Evolutionary conservation across 345 rosid genomes (phyloP).

Genomic region (Barbarea vulgaris): DNA sequence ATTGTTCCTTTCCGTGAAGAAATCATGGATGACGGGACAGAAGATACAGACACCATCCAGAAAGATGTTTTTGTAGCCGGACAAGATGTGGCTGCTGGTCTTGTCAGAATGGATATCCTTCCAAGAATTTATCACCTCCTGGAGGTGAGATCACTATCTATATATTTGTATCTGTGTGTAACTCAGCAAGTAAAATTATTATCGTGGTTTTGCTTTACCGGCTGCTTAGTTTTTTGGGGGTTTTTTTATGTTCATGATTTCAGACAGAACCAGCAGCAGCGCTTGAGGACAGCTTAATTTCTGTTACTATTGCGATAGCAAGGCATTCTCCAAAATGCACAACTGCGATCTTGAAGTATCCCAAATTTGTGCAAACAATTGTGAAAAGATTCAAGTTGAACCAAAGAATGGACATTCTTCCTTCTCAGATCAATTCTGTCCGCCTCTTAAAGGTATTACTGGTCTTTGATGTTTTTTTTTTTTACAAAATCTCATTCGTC

Average conservation of each 20-base stretch:
- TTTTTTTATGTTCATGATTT: slow-evolving; percentile 33
- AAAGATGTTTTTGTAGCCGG: slow-evolving; percentile 82
- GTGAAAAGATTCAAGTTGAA: slow-evolving; percentile 61
- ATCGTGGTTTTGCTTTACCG: slow-evolving; percentile 17
- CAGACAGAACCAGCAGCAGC: slow-evolving; percentile 60
- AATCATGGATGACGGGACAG: slow-evolving; percentile 53
- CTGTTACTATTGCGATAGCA: slow-evolving; percentile 70
- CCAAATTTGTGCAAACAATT: slow-evolving; percentile 65
- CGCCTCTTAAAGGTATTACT: slow-evolving; percentile 68
- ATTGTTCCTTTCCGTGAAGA: slow-evolving; percentile 54
- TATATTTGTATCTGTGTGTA: slow-evolving; percentile 1
- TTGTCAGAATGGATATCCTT: slow-evolving; percentile 89
- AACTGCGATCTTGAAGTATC: slow-evolving; percentile 69
- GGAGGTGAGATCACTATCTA: slow-evolving; percentile 58
- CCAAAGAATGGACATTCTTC: slow-evolving; percentile 45
- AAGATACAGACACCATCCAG: slow-evolving; percentile 71
- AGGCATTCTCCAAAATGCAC: slow-evolving; percentile 89
- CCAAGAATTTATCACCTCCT: slow-evolving; percentile 67
- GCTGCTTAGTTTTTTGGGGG: slow-evolving; percentile 16
- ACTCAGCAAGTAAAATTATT: slow-evolving; percentile 10
- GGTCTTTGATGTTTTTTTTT: neutral
- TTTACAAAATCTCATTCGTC: neutral
- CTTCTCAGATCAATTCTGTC: slow-evolving; percentile 65
- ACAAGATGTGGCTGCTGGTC: slow-evolving; percentile 93
- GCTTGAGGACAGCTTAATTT: slow-evolving; percentile 65